A percentile compares a stretch with the other conserved stretches of the same genome.
Conservation (phyloP, 2,329 filamentous ascomycete species). For the Diatrype stigma region DNA sequence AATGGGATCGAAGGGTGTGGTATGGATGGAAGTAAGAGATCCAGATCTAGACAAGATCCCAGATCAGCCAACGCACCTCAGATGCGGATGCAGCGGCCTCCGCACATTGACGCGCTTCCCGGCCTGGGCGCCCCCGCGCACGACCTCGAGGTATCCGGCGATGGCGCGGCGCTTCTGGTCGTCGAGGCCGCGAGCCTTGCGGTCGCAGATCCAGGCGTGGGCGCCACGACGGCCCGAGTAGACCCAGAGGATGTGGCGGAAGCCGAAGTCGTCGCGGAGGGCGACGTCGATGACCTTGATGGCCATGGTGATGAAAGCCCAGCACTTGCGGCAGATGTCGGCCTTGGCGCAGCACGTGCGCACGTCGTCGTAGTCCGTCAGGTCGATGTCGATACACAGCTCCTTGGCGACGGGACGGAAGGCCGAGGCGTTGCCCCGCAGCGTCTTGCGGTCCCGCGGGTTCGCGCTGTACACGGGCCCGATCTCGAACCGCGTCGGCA, state of each 20-base stretch:
- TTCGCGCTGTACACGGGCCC: slow-evolving; percentile 95
- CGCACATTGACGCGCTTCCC: slow-evolving; percentile 83
- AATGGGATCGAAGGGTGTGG: neutral
- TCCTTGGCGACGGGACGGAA: slow-evolving; percentile 91
- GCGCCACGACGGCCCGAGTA: slow-evolving; percentile 95
- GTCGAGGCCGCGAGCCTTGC: slow-evolving; percentile 75
- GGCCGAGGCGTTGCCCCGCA: slow-evolving; percentile 67
- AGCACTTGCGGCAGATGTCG: slow-evolving; percentile 91
- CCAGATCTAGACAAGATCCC: too few species aligned
- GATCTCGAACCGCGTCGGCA: slow-evolving; percentile 95
- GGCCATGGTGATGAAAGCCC: slow-evolving; percentile 96
- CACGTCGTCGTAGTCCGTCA: slow-evolving; percentile 98
- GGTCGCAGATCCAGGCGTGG: slow-evolving; percentile 97
- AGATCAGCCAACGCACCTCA: slow-evolving; percentile 65
- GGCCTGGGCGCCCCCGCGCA: slow-evolving; percentile 80
- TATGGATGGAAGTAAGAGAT: too few species aligned
- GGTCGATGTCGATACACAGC: slow-evolving; percentile 97
- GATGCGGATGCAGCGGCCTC: slow-evolving; percentile 84
- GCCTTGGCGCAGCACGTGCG: slow-evolving; percentile 92
- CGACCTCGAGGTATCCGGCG: slow-evolving; percentile 82
- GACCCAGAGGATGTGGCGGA: slow-evolving; percentile 96
- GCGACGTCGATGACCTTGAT: slow-evolving; percentile 89
- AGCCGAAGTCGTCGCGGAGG: slow-evolving; percentile 90
- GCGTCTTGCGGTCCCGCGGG: slow-evolving; percentile 84
- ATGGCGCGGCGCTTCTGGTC: slow-evolving; percentile 82